phyloP scores from a whole-genome alignment of 2,329 filamentous ascomycete species.

The Talaromyces sp. region DNA sequence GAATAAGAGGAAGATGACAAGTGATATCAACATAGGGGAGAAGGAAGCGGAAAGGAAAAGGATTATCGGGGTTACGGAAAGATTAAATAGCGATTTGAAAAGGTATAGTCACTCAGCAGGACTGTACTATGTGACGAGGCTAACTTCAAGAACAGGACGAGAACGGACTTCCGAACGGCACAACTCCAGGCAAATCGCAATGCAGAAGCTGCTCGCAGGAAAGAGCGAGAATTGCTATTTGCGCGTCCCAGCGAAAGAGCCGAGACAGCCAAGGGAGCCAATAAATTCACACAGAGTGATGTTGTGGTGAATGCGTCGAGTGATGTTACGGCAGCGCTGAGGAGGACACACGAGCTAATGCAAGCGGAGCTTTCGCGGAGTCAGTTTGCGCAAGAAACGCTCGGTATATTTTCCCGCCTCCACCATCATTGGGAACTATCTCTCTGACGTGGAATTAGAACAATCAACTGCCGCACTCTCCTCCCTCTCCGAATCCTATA shows the following conservation, averaged over 20 bases:
- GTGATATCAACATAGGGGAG: conserved; percentile 45
- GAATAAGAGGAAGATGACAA: conserved; percentile 31
- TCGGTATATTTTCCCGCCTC: conserved; percentile 42
- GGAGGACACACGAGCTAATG: conserved; percentile 83
- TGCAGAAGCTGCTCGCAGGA: conserved; percentile 68
- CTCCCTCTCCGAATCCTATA: conserved; percentile 77
- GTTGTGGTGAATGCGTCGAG: conserved; percentile 70
- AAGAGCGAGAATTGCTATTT: conserved; percentile 73
- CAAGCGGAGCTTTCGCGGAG: conserved; percentile 79
- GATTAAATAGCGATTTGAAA: conserved; percentile 67
- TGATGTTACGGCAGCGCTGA: conserved; percentile 79
- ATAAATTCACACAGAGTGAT: conserved; percentile 66
- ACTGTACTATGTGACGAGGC: background rate
- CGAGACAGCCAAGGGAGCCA: conserved; percentile 32
- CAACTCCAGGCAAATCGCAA: conserved; percentile 74
- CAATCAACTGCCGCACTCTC: conserved; percentile 80
- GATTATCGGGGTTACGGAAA: conserved; percentile 63
- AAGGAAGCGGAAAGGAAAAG: conserved; percentile 62
- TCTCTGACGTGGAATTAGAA: conserved; percentile 37
- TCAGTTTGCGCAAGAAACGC: conserved; percentile 83
- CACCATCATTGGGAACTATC: too few species aligned
- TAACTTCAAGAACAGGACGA: conserved; percentile 40
- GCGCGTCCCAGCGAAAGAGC: conserved; percentile 45
- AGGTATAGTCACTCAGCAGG: conserved; percentile 20
- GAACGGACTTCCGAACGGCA: conserved; percentile 73